Evolutionary conservation across 805 yeast genomes (phyloP).

Genomic region (Nakazawaea ishiwadae): DNA sequence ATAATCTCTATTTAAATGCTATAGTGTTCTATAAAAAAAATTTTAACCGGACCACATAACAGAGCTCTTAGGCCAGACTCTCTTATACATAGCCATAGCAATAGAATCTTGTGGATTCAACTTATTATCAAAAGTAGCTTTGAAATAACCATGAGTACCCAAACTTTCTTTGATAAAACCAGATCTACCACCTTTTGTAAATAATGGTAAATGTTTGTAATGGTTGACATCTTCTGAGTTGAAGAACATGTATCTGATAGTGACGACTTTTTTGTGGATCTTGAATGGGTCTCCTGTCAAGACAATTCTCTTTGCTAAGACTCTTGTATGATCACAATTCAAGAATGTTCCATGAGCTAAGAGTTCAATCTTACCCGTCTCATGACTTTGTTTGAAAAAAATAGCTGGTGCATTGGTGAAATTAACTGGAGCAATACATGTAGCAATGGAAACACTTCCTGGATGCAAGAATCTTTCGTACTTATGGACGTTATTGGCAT

Average conservation of each 20-base stretch:
- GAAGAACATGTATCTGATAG: conserved; percentile 97
- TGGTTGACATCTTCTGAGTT: conserved; percentile 81
- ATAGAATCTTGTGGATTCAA: conserved; percentile 88
- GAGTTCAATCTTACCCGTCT: conserved; percentile 48
- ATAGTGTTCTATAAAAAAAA: no score
- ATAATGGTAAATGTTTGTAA: conserved; percentile 88
- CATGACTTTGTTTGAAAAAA: conserved; percentile 60
- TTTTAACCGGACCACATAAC: conserved; percentile 26
- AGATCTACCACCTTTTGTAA: conserved; percentile 87
- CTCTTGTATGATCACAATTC: conserved; percentile 79
- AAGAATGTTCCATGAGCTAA: conserved; percentile 89
- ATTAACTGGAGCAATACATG: conserved; percentile 82
- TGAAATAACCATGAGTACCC: conserved; percentile 98
- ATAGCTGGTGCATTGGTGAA: conserved; percentile 83
- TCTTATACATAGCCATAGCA: conserved; percentile 89
- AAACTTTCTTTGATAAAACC: conserved; percentile 93
- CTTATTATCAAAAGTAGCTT: conserved; percentile 90
- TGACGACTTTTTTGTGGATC: conserved; percentile 88
- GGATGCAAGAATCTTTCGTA: conserved; percentile 79
- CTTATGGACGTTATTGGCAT: conserved; percentile 82
- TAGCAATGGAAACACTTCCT: conserved; percentile 71
- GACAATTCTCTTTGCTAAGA: conserved; percentile 82
- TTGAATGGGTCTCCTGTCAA: conserved; percentile 94
- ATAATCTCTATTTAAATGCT: no score
- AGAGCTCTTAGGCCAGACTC: conserved; percentile 79